Evolutionary conservation across 176 grass and related monocot species (phyloP), one percentile per base, ranked within the genome.

Genomic region (Tillandsia leiboldiana): DNA sequence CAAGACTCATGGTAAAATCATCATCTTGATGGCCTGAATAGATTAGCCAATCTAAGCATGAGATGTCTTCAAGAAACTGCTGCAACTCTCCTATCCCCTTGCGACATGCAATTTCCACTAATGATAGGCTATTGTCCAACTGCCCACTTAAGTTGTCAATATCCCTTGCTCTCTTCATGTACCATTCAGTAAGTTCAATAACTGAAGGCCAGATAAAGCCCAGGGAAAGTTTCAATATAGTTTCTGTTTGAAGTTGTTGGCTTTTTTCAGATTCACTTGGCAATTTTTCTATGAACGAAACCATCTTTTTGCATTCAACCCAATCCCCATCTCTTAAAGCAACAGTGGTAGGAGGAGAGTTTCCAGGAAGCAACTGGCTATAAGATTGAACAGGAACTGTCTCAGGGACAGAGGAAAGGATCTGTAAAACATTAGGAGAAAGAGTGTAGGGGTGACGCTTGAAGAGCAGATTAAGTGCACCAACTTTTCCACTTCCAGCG

Each of bases 91-190:
- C 27, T 58, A 97, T 83, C 51, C 89, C 93, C 74, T 83, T 92
- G 58, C 80, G 89, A 50, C 72, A 90, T 83, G 86, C 89, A 85
- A 90, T 73, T 48, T 97, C 84, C 71, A 92, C 78, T 42, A 92
- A 87, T 26, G 84, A 69, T 48, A 97, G 73, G 73, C 84, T 90
- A 75, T 97, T 92, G 64, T 97, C 89, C 65, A 97, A 72, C 76
- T 97, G 93, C 57, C 93, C 89, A 78, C 93, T 97, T 81, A 92
- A 83, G 79, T 83, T 87, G 78, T 97, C 93, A 82, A 97, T 97
- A 49, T 92, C 89, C 68, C 79, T 90, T 78, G 89, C 86, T 87
- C 93, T 84, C 49, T 79, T 83, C 61, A 49, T 83, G 56, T 97
- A 97, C 93, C 93, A 97, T 47, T 80, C 68, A 69, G 77, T 83